Conservation (phyloP, 495 filamentous ascomycete species). For the Pseudevernia furfuracea region DNA sequence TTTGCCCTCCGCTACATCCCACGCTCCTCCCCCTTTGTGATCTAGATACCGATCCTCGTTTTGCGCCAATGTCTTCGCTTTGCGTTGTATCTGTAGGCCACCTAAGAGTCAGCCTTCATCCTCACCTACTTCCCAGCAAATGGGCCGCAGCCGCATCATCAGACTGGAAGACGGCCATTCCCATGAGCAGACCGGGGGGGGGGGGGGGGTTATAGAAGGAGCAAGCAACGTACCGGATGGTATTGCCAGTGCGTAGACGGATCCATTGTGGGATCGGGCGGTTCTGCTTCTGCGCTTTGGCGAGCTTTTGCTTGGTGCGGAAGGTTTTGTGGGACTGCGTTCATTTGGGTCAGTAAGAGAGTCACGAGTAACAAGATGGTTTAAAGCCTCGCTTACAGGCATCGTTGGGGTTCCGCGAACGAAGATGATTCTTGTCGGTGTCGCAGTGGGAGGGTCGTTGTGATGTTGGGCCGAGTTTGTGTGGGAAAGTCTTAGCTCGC, state of each 20-base stretch:
- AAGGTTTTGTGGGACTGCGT: constrained; percentile 77
- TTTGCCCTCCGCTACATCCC: neutral
- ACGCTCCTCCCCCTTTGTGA: neutral
- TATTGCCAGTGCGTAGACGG: constrained; percentile 94
- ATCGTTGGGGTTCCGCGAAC: constrained; percentile 1
- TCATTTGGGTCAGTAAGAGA: neutral
- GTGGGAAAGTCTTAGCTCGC: neutral
- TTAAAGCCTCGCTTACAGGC: constrained; percentile 1
- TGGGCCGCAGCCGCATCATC: neutral
- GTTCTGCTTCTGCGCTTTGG: constrained; percentile 99
- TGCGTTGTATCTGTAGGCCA: constrained; percentile 80
- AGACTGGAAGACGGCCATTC: neutral
- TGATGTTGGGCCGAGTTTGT: neutral
- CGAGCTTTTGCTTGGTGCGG: constrained; percentile 99
- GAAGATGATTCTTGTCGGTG: neutral
- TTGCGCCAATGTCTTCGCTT: constrained; percentile 99
- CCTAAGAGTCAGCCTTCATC: constrained; percentile 20
- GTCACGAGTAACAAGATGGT: too few species aligned
- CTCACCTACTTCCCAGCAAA: neutral
- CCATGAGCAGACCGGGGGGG: neutral
- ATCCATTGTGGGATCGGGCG: constrained; percentile 99
- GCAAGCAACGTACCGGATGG: constrained; percentile 62
- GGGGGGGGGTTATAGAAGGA: neutral
- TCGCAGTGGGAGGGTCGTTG: neutral
- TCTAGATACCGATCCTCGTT: constrained; percentile 96